Conservation (phyloP, 768 basidiomycete genomes). For the Mrakia blollopis region DNA sequence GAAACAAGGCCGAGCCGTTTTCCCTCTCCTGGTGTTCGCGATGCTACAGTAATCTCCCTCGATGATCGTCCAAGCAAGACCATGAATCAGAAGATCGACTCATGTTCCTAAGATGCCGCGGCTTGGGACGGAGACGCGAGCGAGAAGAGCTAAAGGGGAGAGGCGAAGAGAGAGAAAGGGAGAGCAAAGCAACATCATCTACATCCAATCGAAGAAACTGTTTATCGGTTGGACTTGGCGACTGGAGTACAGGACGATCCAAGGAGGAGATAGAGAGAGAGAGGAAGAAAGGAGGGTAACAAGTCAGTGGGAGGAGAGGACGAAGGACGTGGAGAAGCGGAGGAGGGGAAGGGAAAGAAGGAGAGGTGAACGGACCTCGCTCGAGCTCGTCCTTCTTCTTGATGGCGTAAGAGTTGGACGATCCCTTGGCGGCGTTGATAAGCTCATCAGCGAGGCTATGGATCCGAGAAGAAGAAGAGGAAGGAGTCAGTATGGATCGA, state of each 20-base stretch:
- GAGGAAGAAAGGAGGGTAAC: too few relatives aligned
- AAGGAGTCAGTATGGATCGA: not conserved
- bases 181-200: not conserved
- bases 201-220: slow-evolving; percentile 23
- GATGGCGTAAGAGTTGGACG: slow-evolving; percentile 99
- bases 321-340: too few relatives aligned
- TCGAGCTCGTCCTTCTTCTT: slow-evolving; percentile 82
- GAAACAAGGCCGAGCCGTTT: too few relatives aligned
- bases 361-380: slow-evolving; percentile 12
- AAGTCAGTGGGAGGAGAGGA: too few relatives aligned
- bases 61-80: too few relatives aligned
- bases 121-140: too few relatives aligned
- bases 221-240: slow-evolving; percentile 99
- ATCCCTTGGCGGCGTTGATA: slow-evolving; percentile 99
- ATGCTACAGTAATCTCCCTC: too few relatives aligned
- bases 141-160: too few relatives aligned
- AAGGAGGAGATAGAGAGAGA: not conserved
- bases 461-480: not conserved
- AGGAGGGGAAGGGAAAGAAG: not conserved
- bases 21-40: too few relatives aligned
- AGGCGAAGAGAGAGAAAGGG: not conserved
- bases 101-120: too few relatives aligned
- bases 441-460: slow-evolving; percentile 92
- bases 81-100: too few relatives aligned
- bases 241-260: slow-evolving; percentile 47